Percentiles rank a stretch among this genome's conserved stretches.
Conservation (phyloP, 805 yeast species). For the Candida insectalens region DNA sequence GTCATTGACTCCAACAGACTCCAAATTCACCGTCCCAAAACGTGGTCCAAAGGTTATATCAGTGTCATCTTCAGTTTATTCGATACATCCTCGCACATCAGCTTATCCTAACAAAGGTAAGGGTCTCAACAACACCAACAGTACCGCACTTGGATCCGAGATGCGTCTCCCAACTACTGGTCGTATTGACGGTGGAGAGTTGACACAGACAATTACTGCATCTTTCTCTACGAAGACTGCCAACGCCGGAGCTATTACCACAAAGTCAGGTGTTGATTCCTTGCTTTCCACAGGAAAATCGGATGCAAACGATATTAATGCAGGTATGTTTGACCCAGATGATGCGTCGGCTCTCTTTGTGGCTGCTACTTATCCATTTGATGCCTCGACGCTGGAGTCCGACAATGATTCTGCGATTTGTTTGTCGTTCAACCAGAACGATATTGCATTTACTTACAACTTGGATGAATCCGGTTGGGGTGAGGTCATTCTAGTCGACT, state of each 20-base stretch:
- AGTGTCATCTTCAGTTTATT: not conserved
- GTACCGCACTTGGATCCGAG: no score
- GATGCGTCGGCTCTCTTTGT: constrained; percentile 28
- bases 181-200: no score
- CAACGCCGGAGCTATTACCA: constrained; percentile 2
- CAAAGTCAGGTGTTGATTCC: constrained; percentile 3
- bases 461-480: constrained; percentile 85
- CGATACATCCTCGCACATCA: not conserved
- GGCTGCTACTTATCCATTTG: constrained; percentile 25
- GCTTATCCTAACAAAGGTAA: not conserved
- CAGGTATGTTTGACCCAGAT: constrained; percentile 13
- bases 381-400: constrained; percentile 41
- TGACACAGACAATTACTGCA: constrained; percentile 1
- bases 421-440: constrained; percentile 59
- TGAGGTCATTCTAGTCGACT: constrained; percentile 62
- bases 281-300: not conserved
- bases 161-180: no score
- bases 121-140: no score
- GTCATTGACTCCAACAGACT: no score
- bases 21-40: no score
- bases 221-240: constrained; percentile 2
- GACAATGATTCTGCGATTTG: constrained; percentile 65
- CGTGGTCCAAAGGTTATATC: not conserved
- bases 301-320: not conserved
- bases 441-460: constrained; percentile 67